Base-by-base conservation (phyloP, 2,329 filamentous ascomycete genomes). In the Pseudocercospora macadamiae region DNA sequence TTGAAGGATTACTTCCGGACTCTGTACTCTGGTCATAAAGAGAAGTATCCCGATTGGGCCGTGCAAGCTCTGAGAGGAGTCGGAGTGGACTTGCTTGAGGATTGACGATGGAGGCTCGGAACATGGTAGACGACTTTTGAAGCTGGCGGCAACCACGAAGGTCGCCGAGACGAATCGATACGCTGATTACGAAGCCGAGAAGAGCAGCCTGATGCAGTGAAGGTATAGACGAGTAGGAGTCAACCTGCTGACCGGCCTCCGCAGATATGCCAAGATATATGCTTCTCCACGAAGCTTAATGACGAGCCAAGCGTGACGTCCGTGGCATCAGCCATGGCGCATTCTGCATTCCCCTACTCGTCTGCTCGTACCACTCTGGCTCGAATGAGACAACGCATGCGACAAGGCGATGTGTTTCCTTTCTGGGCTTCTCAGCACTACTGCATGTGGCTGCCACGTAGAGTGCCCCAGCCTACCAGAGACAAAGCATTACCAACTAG, bases 11-110 rank as follows among this genome's bases (percentile, higher is more conserved):
- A 96, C 77, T 99, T 99, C 76, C 79, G 74, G 1, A 83, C 85
- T 59, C 77, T 92, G 60, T 93, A 97, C 73, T 72, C 83, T 10
- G 75, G 75, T 54, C 81, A 88, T 66, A 84, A 83, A 75, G 75
- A 78, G 10, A 83, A 83, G 55, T 92, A 91, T 71, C 95, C 96
- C 0, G 75, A 78, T 0, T 99, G 95, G 95, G 93, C 91, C 1
- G 87, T 96, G 2, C 85, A 85, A 51, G 91, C 95, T 5, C 76
- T 99, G 62, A 82, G 77, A 60, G 83, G 82, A 0, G 93, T 97
- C n/a, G 90, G 89, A 1, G 85, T 99, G 57, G 88, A 96, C 76
- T 73, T 93, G 67, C 75, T 87, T 68, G 74, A 73, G 21, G 54
- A 59, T 32, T 56, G 44, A 60, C n/a, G n/a, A n/a, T n/a, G n/a